Conservation (phyloP, 768 basidiomycete genomes). For the Chiua virens region DNA sequence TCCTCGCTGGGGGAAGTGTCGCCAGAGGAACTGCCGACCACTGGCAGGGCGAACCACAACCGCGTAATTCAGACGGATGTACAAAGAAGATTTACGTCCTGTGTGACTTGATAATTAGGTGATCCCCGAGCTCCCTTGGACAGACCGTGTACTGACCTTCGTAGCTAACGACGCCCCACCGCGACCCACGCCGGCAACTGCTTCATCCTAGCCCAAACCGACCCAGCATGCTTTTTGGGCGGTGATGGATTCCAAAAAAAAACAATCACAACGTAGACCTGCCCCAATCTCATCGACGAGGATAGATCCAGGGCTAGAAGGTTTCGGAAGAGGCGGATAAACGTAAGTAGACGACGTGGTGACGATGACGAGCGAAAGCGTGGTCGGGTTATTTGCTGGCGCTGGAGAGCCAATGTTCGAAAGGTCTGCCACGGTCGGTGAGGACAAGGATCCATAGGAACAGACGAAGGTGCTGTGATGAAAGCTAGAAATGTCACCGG, state of each 20-base stretch:
- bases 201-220: slow-evolving; percentile 87
- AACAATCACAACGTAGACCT: slow-evolving; percentile 78
- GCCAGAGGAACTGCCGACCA: slow-evolving; percentile 62
- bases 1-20: slow-evolving; percentile 48
- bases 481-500: slow-evolving; percentile 94
- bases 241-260: too few species aligned
- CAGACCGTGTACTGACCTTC: slow-evolving; percentile 58
- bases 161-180: slow-evolving; percentile 89
- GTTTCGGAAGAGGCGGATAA: slow-evolving; percentile 72
- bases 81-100: slow-evolving; percentile 63
- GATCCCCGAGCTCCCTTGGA: not conserved
- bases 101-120: not conserved
- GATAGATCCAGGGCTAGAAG: slow-evolving; percentile 61
- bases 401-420: slow-evolving; percentile 8
- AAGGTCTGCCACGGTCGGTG: slow-evolving; percentile 16
- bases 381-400: slow-evolving; percentile 29
- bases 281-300: slow-evolving; percentile 87
- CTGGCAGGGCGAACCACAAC: slow-evolving; percentile 89
- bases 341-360: slow-evolving; percentile 81
- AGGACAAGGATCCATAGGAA: slow-evolving; percentile 24
- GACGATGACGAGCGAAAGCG: slow-evolving; percentile 76
- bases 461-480: slow-evolving; percentile 37
- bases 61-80: slow-evolving; percentile 79
- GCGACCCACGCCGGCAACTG: slow-evolving; percentile 80
- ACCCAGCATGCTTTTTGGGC: slow-evolving; percentile 72